These are phyloP conservation scores for Debaryomyces singareniensis DNA, from an alignment of 1,139 yeast genomes.

Conservation along the genomic window DNA sequence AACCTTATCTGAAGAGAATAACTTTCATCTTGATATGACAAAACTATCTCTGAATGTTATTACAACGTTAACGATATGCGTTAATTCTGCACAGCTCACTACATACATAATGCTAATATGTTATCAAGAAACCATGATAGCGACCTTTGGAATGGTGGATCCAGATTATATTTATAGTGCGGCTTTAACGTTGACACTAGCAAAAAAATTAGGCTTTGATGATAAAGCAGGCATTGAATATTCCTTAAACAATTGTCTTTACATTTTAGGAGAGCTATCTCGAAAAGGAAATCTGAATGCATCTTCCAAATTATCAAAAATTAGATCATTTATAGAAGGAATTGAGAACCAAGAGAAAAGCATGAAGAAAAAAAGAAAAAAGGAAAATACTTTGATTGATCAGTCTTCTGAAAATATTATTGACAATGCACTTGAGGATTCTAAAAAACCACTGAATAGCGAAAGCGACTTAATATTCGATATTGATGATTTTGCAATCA, in stretches of 20 bases:
- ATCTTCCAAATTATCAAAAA: neutral
- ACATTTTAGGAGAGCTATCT: slow-evolving; percentile 1
- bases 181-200: slow-evolving; percentile 1
- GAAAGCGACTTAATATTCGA: too few relatives aligned
- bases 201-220: neutral
- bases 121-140: slow-evolving; percentile 1
- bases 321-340: slow-evolving; percentile 1
- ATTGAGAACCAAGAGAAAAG: too few relatives aligned
- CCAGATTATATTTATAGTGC: slow-evolving; percentile 2
- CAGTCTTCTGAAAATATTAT: neutral
- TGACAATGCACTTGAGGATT: neutral
- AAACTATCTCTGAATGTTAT: neutral
- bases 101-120: slow-evolving; percentile 2
- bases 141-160: slow-evolving; percentile 2
- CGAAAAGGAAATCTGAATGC: slow-evolving; percentile 1
- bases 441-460: too few relatives aligned
- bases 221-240: slow-evolving; percentile 1
- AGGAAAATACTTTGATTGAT: neutral
- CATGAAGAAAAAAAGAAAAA: too few relatives aligned
- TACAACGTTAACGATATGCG: slow-evolving; percentile 1
- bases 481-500: too few relatives aligned
- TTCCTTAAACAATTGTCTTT: slow-evolving; percentile 1
- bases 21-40: neutral
- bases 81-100: slow-evolving; percentile 2
- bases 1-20: neutral